phyloP scores from a whole-genome alignment of 768 basidiomycete genomes.

The Leccinum arenicola region DNA sequence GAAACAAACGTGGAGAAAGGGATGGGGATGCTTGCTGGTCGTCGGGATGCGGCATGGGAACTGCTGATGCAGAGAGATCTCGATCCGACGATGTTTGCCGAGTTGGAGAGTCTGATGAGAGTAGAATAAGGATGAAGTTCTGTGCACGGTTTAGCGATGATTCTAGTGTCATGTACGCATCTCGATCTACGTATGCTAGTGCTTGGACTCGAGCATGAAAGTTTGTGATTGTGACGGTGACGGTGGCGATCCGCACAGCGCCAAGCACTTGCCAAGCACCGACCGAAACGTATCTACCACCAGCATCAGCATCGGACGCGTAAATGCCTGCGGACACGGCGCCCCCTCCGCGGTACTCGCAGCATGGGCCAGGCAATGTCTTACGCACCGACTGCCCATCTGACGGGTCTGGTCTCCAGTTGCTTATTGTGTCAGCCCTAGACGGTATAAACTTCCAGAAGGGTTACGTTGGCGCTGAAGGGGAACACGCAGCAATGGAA shows the following conservation, averaged over 20 bases:
- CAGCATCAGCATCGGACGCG: conserved; percentile 1
- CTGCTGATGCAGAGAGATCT: conserved; percentile 70
- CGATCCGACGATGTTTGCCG: conserved; percentile 71
- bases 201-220: not conserved
- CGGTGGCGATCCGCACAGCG: conserved; percentile 12
- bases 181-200: conserved; percentile 1
- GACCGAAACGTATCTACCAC: not conserved
- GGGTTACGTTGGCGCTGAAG: conserved; percentile 81
- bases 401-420: conserved; percentile 46
- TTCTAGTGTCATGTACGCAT: conserved; percentile 9
- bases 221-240: not conserved
- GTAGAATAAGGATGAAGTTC: conserved; percentile 48
- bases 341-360: conserved; percentile 64
- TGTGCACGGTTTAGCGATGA: not conserved
- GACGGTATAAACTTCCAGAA: conserved; percentile 79
- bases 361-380: conserved; percentile 35
- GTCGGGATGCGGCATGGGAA: conserved; percentile 69
- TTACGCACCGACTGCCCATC: conserved; percentile 15
- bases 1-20: conserved; percentile 68
- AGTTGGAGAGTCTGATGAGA: conserved; percentile 75
- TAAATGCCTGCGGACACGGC: conserved; percentile 38
- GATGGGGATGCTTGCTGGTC: conserved; percentile 69
- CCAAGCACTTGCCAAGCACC: not conserved
- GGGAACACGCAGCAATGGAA: conserved; percentile 78
- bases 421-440: conserved; percentile 70